A percentile compares a stretch with the other conserved stretches of the same genome.
These are phyloP conservation scores for Cladosporium cucumerinum DNA, from an alignment of 2,329 filamentous ascomycete genomes.

Conservation along the genomic window DNA sequence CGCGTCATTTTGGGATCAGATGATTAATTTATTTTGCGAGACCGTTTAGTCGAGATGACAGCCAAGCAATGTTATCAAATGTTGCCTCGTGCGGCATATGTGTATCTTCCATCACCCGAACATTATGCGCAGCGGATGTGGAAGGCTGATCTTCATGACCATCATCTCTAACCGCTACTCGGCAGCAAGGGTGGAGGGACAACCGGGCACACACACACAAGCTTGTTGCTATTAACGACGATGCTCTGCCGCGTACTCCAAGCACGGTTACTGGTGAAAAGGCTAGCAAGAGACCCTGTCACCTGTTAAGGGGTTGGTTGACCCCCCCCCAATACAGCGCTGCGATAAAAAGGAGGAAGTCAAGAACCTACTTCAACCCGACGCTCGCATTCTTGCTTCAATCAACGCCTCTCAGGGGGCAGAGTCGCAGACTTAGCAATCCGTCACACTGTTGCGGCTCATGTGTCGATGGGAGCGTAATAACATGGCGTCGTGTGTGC, in stretches of 20 bases:
- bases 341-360: not conserved
- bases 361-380: not conserved
- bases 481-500: conserved; percentile 2
- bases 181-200: not conserved
- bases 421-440: not conserved
- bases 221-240: not conserved
- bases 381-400: not conserved
- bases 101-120: not conserved
- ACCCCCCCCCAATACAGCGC: not conserved
- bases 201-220: not conserved
- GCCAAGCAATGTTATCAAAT: not conserved
- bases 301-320: not conserved
- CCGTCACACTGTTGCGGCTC: not conserved
- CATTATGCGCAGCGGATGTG: not conserved
- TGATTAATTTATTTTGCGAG: not conserved
- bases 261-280: not conserved
- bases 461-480: not conserved
- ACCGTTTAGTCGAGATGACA: not conserved
- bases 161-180: not conserved
- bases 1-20: not conserved
- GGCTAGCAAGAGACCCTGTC: not conserved
- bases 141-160: not conserved
- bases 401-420: not conserved
- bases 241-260: not conserved
- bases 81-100: not conserved